Conservation (phyloP, 108 stramenopile species). For the Conticribra guillardii region DNA sequence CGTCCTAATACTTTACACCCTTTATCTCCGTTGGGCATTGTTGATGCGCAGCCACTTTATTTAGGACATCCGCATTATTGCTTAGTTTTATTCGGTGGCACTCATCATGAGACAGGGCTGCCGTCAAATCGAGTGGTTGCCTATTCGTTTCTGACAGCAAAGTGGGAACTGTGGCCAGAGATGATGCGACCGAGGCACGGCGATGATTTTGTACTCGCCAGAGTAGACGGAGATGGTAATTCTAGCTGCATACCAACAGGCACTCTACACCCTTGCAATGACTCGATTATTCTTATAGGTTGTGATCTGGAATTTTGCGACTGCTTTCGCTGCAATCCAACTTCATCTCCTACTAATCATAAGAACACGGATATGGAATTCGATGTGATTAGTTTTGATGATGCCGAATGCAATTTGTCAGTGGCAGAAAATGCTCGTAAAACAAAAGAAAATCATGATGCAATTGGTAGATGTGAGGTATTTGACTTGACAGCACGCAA, state of each 20-base stretch:
- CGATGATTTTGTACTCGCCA: constrained; percentile 23
- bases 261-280: constrained; percentile 2
- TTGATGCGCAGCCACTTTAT: constrained; percentile 22
- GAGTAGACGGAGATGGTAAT: constrained; percentile 10
- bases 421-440: background rate
- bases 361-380: background rate
- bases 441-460: constrained; percentile 1
- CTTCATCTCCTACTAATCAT: background rate
- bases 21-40: constrained; percentile 19
- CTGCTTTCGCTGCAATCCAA: constrained; percentile 28
- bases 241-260: background rate
- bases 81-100: constrained; percentile 32
- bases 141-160: constrained; percentile 30
- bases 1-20: constrained; percentile 13
- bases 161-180: constrained; percentile 27
- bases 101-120: constrained; percentile 12
- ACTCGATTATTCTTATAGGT: constrained; percentile 26
- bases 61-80: constrained; percentile 24
- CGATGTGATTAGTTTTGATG: constrained; percentile 5
- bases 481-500: constrained; percentile 14
- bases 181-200: constrained; percentile 35
- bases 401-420: no score
- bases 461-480: constrained; percentile 24
- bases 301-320: constrained; percentile 38
- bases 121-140: constrained; percentile 27